These are phyloP conservation scores for Pterulicium gracile DNA, from an alignment of 1,284 basidiomycete genomes.

Conservation along the genomic window DNA sequence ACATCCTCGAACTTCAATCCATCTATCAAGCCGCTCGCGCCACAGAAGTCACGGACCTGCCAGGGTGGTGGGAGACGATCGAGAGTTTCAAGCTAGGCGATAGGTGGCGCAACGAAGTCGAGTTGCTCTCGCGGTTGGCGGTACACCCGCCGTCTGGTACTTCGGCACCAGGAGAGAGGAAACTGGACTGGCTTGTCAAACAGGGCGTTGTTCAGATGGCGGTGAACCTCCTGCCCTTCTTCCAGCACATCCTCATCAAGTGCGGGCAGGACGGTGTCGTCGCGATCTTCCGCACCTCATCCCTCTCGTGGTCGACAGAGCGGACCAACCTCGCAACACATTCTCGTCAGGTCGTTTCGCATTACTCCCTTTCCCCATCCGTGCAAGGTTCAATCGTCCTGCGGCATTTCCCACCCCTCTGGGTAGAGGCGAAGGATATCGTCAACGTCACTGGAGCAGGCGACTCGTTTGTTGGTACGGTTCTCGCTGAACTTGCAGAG, in stretches of 20 bases:
- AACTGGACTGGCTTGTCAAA: slow-evolving; percentile 45
- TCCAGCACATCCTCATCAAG: slow-evolving; percentile 76
- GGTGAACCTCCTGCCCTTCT: slow-evolving; percentile 69
- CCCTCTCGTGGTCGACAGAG: slow-evolving; percentile 32
- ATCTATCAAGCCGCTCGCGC: slow-evolving; percentile 46
- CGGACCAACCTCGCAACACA: slow-evolving; percentile 28
- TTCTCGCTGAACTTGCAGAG: slow-evolving; percentile 46
- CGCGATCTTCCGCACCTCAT: slow-evolving; percentile 46
- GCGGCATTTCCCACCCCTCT: slow-evolving; percentile 59
- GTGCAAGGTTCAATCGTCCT: slow-evolving; percentile 37
- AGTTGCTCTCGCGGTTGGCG: slow-evolving; percentile 28
- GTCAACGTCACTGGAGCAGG: slow-evolving; percentile 86
- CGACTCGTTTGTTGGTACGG: slow-evolving; percentile 75
- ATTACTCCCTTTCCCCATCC: neutral
- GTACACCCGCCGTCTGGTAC: neutral
- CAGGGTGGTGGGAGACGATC: slow-evolving; percentile 54
- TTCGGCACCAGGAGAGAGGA: slow-evolving; percentile 15
- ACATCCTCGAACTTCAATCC: slow-evolving; percentile 63
- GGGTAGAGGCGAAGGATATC: slow-evolving; percentile 25
- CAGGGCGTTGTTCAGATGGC: slow-evolving; percentile 72
- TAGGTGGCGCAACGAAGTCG: slow-evolving; percentile 54
- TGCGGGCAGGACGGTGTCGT: slow-evolving; percentile 63
- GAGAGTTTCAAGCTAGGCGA: slow-evolving; percentile 52
- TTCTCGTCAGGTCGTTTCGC: neutral
- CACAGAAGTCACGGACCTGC: slow-evolving; percentile 37